Base-by-base conservation (phyloP, 164 flowering plant species). In the Vitis rupestris region DNA sequence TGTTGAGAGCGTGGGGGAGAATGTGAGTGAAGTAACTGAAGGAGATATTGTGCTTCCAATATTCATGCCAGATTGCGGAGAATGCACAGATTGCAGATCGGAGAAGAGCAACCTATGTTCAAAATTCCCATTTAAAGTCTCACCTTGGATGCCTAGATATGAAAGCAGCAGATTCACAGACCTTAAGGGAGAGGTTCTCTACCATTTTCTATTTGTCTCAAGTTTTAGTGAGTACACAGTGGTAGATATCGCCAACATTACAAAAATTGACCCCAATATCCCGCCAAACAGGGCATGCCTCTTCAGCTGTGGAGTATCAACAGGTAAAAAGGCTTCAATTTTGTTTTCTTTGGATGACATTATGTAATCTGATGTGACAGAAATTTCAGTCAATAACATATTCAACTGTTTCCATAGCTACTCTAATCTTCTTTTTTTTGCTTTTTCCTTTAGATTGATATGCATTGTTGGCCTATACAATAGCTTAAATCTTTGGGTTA, bases 181-280 rank as follows among this genome's bases (percentile, higher is more conserved):
- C 64, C 72, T 78, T 5, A 82, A 83, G 0, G 94, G 94, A 69
- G 82, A 87, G 61, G 57, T 74, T 48, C 13, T 89, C 12, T 74
- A 76, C 71, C 91, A 89, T 80, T 86, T 82, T 63, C 48, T 83
- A 10, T 72, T 44, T 5, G 86, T 87, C 10, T 89, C 94, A 8
- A 89, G 87, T 58, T 89, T 89, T 70, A 68, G 65, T 27, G 85
- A 89, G 82, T 87, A 86, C 58, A 87, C 94, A 1, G 94, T 89
- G 52, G 77, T 84, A 0, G 91, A 89, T 57, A 57, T 82, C 51
- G 83, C 82, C 66, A 72, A 87, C 70, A 15, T 86, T 9, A 77
- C 78, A 0, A 89, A 87, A 65, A 61, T 87, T 44, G 84, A 89
- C 11, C 79, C 86, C n/a, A 48, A 73, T 9, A 64, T 82, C 61